phyloP scores from a whole-genome alignment of 129 eudicot genomes.

The Silybum marianum region DNA sequence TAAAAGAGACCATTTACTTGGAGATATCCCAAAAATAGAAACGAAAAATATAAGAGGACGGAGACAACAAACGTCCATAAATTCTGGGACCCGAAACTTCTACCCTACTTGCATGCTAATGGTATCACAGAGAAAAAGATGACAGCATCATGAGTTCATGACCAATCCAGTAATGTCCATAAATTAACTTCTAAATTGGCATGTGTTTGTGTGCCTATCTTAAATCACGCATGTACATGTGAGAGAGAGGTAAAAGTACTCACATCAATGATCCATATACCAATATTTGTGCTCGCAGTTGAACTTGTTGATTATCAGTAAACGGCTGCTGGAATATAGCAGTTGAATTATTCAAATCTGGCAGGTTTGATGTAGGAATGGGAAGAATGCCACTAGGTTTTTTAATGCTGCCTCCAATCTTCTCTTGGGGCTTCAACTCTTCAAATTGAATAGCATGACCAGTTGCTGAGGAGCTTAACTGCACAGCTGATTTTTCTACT shows the following conservation, averaged over 20 bases:
- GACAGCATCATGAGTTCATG: not conserved
- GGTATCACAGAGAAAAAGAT: conserved; percentile 1
- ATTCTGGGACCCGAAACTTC: not conserved
- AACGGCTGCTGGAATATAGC: conserved; percentile 64
- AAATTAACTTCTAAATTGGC: conserved; percentile 27
- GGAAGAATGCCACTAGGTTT: conserved; percentile 39
- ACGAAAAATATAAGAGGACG: not conserved
- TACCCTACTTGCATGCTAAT: conserved; percentile 11
- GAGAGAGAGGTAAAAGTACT: conserved; percentile 30
- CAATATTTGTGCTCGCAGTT: conserved; percentile 85
- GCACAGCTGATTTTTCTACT: conserved; percentile 33
- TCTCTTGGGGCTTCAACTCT: conserved; percentile 28
- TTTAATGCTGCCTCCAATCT: conserved; percentile 29
- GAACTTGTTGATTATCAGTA: conserved; percentile 87
- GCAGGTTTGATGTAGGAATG: conserved; percentile 48
- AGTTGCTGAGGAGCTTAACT: conserved; percentile 32
- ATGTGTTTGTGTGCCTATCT: not conserved
- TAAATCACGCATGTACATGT: conserved; percentile 25
- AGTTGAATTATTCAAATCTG: conserved; percentile 63
- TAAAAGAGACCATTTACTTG: conserved; percentile 19
- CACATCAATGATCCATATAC: conserved; percentile 79
- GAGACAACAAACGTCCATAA: not conserved
- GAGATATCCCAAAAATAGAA: not conserved
- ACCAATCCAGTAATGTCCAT: not conserved
- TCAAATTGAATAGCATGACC: conserved; percentile 40